Evolutionary conservation across 2,329 filamentous ascomycete genomes (phyloP).

Genomic region (Scytalidium lignicola): DNA sequence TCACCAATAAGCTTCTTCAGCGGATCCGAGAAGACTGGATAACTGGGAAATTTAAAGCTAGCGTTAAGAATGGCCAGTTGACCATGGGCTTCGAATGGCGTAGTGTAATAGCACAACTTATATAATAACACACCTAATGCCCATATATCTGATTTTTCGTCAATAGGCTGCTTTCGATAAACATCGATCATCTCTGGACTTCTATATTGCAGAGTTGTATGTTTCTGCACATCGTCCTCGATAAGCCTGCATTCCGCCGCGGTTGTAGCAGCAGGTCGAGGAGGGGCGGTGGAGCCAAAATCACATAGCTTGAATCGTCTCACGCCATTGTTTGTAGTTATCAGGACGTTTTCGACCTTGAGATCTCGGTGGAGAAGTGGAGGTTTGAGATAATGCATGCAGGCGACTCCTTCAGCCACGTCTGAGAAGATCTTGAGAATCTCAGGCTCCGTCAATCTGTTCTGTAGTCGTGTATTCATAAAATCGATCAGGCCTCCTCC

Average conservation of each 20-base stretch:
- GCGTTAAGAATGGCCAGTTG: slow-evolving; percentile 97
- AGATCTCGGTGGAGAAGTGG: slow-evolving; percentile 88
- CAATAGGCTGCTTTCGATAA: slow-evolving; percentile 90
- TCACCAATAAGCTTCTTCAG: slow-evolving; percentile 86
- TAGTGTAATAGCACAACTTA: slow-evolving; percentile 99
- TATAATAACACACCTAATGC: slow-evolving; percentile 91
- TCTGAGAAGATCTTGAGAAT: slow-evolving; percentile 96
- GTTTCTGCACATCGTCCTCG: slow-evolving; percentile 94
- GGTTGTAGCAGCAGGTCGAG: slow-evolving; percentile 77
- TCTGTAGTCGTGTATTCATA: slow-evolving; percentile 97
- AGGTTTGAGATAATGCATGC: slow-evolving; percentile 98
- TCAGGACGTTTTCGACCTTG: slow-evolving; percentile 97
- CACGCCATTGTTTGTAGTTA: slow-evolving; percentile 57
- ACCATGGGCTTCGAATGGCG: slow-evolving; percentile 94
- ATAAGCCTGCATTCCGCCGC: slow-evolving; percentile 85
- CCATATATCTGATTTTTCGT: slow-evolving; percentile 98
- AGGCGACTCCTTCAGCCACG: slow-evolving; percentile 91
- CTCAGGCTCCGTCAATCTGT: slow-evolving; percentile 94
- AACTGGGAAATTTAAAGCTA: slow-evolving; percentile 83
- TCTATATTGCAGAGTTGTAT: slow-evolving; percentile 94
- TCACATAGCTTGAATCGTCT: slow-evolving; percentile 93
- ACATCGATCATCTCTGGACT: slow-evolving; percentile 99
- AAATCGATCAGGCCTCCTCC: slow-evolving; percentile 97
- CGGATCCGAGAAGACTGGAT: slow-evolving; percentile 84
- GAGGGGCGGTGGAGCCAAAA: slow-evolving; percentile 87